Base-by-base conservation (phyloP, 345 rosid species). In the Trapa bicornis region DNA sequence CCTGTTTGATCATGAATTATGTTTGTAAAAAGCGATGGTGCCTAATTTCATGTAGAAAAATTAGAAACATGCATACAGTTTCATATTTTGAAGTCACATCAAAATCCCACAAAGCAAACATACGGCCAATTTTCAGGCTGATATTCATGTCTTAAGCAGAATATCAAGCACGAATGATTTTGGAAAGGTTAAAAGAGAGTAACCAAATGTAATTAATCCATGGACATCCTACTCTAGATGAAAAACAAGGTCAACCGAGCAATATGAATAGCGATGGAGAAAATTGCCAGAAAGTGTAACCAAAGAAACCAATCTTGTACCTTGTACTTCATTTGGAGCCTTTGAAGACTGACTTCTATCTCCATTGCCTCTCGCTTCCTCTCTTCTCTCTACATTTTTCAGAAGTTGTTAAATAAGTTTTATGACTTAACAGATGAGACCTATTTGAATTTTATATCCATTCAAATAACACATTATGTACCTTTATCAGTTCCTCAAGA, bases 401-500 rank as follows among this genome's bases (percentile, higher is more conserved):
- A 67, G 14, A 71, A 47, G 15, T 3, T 10, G 39, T 54, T 45
- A 48, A 65, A 61, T 66, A 37, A 43, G 42, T n/a, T 52, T 52
- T 6, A 52, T 2, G 7, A 14, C 57, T 6, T 56, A 39, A 50
- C 29, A 0, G 73, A 14, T 58, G 32, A n/a, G 38, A 70, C 22
- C 9, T 17, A 35, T 60, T 48, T 65, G 10, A 64, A 1, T 68
- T 39, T 41, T 22, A 29, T 72, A 73, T 3, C 22, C 56, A 47
- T 47, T 32, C 14, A 3, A 10, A 70, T 71, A 77, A 72, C 68
- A 69, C 3, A 41, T 58, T 39, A 4, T 65, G 72, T 76, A 86
- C 99, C 99, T 87, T 94, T 73, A 91, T 89, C 74, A 94, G 82
- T 37, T 96, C 87, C 76, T 86, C 96, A 48, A 94, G 84, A 65